Base-by-base conservation (phyloP, 2,329 filamentous ascomycete genomes). In the Nemania abortiva region DNA sequence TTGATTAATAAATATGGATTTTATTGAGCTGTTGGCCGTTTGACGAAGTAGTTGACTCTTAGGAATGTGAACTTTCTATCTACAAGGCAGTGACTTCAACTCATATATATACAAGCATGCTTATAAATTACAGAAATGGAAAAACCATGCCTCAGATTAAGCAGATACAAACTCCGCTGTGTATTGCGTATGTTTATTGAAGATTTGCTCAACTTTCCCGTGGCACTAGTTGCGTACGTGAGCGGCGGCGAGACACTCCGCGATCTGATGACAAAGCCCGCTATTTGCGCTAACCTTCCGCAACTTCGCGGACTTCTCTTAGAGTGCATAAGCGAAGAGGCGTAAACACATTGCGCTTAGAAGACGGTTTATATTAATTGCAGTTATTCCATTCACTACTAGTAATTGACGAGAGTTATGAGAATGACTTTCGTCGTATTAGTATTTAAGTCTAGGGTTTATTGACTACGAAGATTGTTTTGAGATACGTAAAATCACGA, bases 231-330 rank as follows among this genome's bases (percentile, higher is more conserved):
- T 54, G 64, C 54, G 66, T 68, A 34, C 31, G 31, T 34, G 66
- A 68, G 11, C 55, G 49, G 49, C 9, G 11, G n/a, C 3, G 11
- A 56, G n/a, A 50, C 22, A 6, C 11, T 20, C 58, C 55, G 34
- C 11, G 29, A 3, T 6, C 11, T 24, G 15, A 55, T 65, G 58
- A 66, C 66, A 59, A 69, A 69, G 20, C 24, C 42, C 52, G 34
- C n/a, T 15, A 6, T 62, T 62, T 11, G 31, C 22, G 39, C 52
- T 15, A 2, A 6, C 7, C 3, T 11, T 66, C 47, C 58, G 56
- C 50, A 56, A 39, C 2, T 56, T 37, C 62, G 56, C 56, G 52
- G 62, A 58, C 34, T 55, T 60, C 34, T 27, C n/a, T 47, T 4
- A 13, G 5, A 27, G 24, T n/a, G n/a, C n/a, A 15, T 47, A 47